Evolutionary conservation across 495 filamentous ascomycete species (phyloP), one percentile per base, ranked within the genome.

Genomic region (Tuber borchii): DNA sequence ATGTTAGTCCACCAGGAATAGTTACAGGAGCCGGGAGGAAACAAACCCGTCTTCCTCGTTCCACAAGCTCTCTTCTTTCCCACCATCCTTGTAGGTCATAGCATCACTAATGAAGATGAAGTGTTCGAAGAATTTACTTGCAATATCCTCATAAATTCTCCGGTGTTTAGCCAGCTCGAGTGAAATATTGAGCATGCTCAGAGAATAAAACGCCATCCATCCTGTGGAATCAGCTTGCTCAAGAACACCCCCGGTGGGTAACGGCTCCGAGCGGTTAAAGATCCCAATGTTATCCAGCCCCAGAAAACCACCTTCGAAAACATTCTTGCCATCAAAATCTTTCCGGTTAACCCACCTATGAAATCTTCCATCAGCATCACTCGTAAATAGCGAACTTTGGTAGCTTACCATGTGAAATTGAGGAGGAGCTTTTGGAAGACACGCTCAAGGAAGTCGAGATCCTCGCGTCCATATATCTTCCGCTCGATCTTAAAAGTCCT

Each of bases 371-470:
- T 82, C 40, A 76, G 70, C 42, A 75, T 79, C 78, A 79, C 73
- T 79, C 78, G 78, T 31, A 73, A 19, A 5, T 26, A 37, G 37
- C 68, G 43, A 22, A 94, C 92, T 83, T 95, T 90, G 84, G 96
- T 94, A 6, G 94, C 93, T 93, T 93, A 98, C 95, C 95, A 98
- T 19, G 95, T 98, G 84, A 98, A 98, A 85, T 97, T 98, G 69
- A 98, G 86, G 39, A 97, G 85, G 79, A 98, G 83, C 84, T 98
- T 98, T 80, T 98, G 95, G 86, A 97, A 98, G 22, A 98, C 95
- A 43, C 95, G 87, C 85, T 97, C 95, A 26, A 98, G 87, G 85
- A 97, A 97, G 84, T 97, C 95, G 40, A 97, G 86, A 83, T 98
- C 95, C 82, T 97, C 92, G 42, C 93, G 90, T 39, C 95, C 95